Evolutionary conservation across 2,329 filamentous ascomycete species (phyloP), one percentile per base, ranked within the genome.

Genomic region (Mycosphaerella sp.): DNA sequence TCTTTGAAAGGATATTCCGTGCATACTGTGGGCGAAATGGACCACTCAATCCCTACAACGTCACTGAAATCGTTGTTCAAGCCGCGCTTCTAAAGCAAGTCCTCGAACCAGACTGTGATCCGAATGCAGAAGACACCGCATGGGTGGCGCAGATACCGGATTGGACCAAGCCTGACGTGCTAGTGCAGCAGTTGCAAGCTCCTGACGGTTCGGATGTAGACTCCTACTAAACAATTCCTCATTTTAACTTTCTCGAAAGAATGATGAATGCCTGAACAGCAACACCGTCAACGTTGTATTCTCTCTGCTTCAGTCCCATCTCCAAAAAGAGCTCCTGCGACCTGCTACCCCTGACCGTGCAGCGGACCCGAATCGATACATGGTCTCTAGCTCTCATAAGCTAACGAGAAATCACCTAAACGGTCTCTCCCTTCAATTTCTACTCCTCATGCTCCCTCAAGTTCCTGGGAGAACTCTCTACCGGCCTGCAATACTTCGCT

Each of bases 51-150:
- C 18, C 49, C 1, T 66, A 55, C 44, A 67, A 63, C 41, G 63
- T 68, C 8, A 60, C 63, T 14, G 64, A 69, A 49, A 68, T 68
- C 44, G 62, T 69, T 1, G 53, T 57, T 10, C 53, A 48, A 17
- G 64, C 65, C 8, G 61, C 62, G 1, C 50, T 56, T 13, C 18
- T 65, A 41, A 62, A 55, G 49, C 44, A 49, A 9, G 44, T 35
- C 10, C 25, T 62, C 21, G 37, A 54, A 8, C 32, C 37, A 10
- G 10, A 41, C 8, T 36, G 25, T 2, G 27, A 34, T 17, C 25
- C 28, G 2, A 27, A 41, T 10, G n/a, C 27, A 35, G n/a, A 12
- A 12, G 45, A 48, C 12, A 21, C 18, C 36, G 2, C 10, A 27
- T 48, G 45, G 45, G 45, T 41, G 13, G 34, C 2, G 45, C 13